Base-by-base conservation (phyloP, 2,329 filamentous ascomycete genomes). In the Fusarium begoniae region DNA sequence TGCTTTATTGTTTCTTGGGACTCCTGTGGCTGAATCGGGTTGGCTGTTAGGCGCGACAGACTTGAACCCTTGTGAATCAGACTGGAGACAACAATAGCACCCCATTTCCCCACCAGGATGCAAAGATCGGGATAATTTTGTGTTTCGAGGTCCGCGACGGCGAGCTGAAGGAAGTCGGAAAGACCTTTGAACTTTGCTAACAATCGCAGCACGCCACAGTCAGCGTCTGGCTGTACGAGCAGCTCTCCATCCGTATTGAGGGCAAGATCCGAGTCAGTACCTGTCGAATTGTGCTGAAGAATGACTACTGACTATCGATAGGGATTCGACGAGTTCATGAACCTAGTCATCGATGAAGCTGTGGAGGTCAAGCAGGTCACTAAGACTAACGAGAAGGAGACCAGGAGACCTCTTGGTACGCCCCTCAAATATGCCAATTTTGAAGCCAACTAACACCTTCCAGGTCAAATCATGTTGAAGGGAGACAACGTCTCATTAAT, bases 251-350 rank as follows among this genome's bases (percentile, higher is more conserved):
- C 80, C 90, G 96, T 69, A 98, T 99, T 80, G 95, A 98, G 85
- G 96, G 96, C 72, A 98, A 96, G 86, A 98, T 99, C 76, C 90
- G 96, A 80, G 96, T 97, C 83, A 73, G 91, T 83, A 47, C n/a
- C 38, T 7, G n/a, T 35, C 9, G 9, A 22, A 45, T 41, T 35
- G 30, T 37, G 32, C 24, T 28, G 22, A 28, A 12, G 26, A n/a
- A 30, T 28, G 50, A 20, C 10, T 44, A 24, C 67, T 77, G 47
- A 65, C 48, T 28, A 41, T 45, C 4, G n/a, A 8, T 13, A 98
- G 95, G 95, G 96, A 20, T 99, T 99, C 77, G 96, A 99, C 82
- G 96, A 99, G 84, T 99, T 98, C 86, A 98, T 99, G 95, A 99
- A 99, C 85, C 87, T 99, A 56, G 96, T 98, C 44, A 90, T 98